These are phyloP conservation scores for Nemania sp. DNA, from an alignment of 2,329 filamentous ascomycete species.

Conservation along the genomic window DNA sequence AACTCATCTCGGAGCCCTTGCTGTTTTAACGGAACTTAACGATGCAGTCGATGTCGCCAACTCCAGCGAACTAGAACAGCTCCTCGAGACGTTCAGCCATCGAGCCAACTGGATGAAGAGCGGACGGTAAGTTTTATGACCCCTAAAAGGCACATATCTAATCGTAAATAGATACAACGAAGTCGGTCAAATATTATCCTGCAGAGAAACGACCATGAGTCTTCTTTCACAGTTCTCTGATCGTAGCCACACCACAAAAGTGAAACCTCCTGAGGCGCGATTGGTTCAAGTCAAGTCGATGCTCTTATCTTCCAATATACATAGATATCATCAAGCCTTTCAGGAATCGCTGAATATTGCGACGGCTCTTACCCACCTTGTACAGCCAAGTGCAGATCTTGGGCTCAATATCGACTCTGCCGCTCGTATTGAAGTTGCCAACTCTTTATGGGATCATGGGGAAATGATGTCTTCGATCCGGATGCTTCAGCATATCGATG, in stretches of 20 bases:
- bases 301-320: constrained; percentile 73
- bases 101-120: constrained; percentile 81
- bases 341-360: constrained; percentile 88
- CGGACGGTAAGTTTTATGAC: constrained; percentile 64
- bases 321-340: constrained; percentile 76
- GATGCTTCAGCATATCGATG: constrained; percentile 78
- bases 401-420: constrained; percentile 78
- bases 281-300: constrained; percentile 78
- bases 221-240: constrained; percentile 73
- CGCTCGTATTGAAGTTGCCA: constrained; percentile 81
- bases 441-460: constrained; percentile 91
- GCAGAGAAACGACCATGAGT: constrained; percentile 80
- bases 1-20: constrained; percentile 64
- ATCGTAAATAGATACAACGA: constrained; percentile 66
- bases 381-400: constrained; percentile 69
- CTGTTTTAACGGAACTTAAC: constrained; percentile 79
- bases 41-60: constrained; percentile 70
- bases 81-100: constrained; percentile 65
- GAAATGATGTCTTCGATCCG: constrained; percentile 87
- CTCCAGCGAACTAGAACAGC: constrained; percentile 61
- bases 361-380: constrained; percentile 78
- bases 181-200: constrained; percentile 79
- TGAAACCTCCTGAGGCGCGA: constrained; percentile 67
- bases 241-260: constrained; percentile 63
- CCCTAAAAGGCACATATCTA: constrained; percentile 24